phyloP scores from a whole-genome alignment of 345 rosid genomes.

The Isatis tinctoria region DNA sequence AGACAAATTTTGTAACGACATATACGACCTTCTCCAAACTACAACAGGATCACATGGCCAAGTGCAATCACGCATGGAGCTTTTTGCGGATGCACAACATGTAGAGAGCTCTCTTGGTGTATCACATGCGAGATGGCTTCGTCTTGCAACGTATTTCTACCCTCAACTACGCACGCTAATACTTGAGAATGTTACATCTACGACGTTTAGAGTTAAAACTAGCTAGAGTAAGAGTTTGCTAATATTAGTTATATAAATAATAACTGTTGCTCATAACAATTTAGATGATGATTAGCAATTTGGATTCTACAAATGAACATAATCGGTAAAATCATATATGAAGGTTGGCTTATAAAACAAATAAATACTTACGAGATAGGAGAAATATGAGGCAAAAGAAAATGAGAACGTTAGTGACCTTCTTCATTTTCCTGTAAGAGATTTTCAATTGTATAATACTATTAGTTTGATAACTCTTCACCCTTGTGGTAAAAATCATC shows the following conservation, averaged over 20 bases:
- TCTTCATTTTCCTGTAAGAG: not conserved
- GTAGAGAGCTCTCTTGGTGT: not conserved
- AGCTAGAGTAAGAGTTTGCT: not conserved
- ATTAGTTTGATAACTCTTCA: not conserved
- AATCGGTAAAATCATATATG: not conserved
- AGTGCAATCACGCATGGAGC: not conserved
- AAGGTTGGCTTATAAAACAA: not conserved
- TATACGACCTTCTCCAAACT: not conserved
- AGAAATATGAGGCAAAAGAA: not conserved
- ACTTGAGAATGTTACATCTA: not conserved
- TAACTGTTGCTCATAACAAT: not conserved
- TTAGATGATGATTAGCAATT: not conserved
- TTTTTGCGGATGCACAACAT: not conserved
- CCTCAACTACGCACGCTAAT: not conserved
- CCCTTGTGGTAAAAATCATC: not conserved
- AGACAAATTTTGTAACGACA: not conserved
- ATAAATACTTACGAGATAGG: not conserved
- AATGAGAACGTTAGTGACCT: not conserved
- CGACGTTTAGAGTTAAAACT: not conserved
- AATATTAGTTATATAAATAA: too few species aligned
- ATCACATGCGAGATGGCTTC: not conserved
- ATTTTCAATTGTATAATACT: not conserved
- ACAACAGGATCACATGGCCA: constrained; percentile 1
- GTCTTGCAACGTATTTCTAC: not conserved
- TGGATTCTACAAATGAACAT: not conserved